phyloP scores from a whole-genome alignment of 2,329 filamentous ascomycete species.

The Calonectria pauciramosa region DNA sequence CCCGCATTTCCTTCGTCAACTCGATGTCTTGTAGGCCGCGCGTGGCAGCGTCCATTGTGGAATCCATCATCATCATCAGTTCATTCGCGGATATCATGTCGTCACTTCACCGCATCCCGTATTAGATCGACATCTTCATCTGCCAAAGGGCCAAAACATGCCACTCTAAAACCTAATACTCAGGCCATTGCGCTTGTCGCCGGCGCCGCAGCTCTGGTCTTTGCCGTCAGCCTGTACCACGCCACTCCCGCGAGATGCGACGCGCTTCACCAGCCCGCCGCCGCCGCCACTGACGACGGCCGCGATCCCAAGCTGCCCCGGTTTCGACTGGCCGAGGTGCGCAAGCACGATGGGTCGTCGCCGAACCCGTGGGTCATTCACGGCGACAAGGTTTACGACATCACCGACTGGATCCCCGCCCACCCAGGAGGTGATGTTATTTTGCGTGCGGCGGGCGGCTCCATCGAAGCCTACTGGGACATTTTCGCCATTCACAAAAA shows the following conservation, averaged over 20 bases:
- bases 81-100: constrained; percentile 21
- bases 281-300: constrained; percentile 29
- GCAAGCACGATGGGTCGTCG: constrained; percentile 66
- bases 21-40: constrained; percentile 27
- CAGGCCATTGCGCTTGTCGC: constrained; percentile 29
- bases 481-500: constrained; percentile 79
- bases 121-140: constrained; percentile 2
- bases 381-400: constrained; percentile 76
- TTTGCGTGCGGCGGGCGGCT: constrained; percentile 73
- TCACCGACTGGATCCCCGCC: constrained; percentile 75
- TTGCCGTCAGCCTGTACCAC: constrained; percentile 37
- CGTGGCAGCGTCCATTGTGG: constrained; percentile 26
- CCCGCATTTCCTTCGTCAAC: constrained; percentile 35
- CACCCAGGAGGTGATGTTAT: constrained; percentile 80
- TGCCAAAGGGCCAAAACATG: not conserved
- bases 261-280: constrained; percentile 11
- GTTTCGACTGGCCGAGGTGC: constrained; percentile 65
- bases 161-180: constrained; percentile 14
- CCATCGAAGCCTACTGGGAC: constrained; percentile 78
- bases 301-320: constrained; percentile 61
- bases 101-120: constrained; percentile 25
- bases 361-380: constrained; percentile 74
- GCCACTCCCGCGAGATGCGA: constrained; percentile 39
- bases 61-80: constrained; percentile 23
- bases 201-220: constrained; percentile 34